Percentiles rank a stretch among this genome's conserved stretches.
Conservation (phyloP, 495 filamentous ascomycete species). For the Lepraria neglecta region DNA sequence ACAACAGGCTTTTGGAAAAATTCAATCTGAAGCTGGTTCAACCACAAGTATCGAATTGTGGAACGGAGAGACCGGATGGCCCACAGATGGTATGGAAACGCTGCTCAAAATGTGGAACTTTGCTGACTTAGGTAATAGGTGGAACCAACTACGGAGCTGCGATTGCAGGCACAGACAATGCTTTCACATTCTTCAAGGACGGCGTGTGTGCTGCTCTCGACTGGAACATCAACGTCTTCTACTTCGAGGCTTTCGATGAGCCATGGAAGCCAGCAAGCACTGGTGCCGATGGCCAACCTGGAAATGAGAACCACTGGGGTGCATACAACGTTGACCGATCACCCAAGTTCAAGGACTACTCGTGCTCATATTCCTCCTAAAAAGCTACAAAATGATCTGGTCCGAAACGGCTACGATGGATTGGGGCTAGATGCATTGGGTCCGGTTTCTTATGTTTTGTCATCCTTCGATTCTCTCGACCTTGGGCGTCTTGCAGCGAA, state of each 20-base stretch:
- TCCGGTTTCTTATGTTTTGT: conserved; percentile 2
- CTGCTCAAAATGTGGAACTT: neutral
- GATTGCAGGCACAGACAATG: conserved; percentile 54
- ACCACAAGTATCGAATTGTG: conserved; percentile 55
- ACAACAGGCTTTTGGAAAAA: conserved; percentile 60
- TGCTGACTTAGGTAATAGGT: conserved; percentile 30
- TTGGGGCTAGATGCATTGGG: conserved; percentile 14
- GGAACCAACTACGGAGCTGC: conserved; percentile 62
- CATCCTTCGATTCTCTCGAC: conserved; percentile 12
- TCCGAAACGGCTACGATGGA: neutral
- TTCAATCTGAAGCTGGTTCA: conserved; percentile 55
- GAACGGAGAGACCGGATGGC: conserved; percentile 74
- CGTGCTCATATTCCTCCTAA: conserved; percentile 38
- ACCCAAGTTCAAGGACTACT: conserved; percentile 53
- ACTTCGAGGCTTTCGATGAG: conserved; percentile 81
- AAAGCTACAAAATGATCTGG: neutral
- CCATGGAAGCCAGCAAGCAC: conserved; percentile 67
- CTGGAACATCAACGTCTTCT: conserved; percentile 73
- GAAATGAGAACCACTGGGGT: conserved; percentile 74
- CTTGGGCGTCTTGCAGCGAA: conserved; percentile 12
- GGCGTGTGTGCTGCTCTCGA: conserved; percentile 65
- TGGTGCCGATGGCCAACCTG: conserved; percentile 60
- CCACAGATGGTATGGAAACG: conserved; percentile 41
- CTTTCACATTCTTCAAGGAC: conserved; percentile 55
- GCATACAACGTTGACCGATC: conserved; percentile 57